Conservation (phyloP, 371 early-diverging fungal species). For the Mortierella sp. region DNA sequence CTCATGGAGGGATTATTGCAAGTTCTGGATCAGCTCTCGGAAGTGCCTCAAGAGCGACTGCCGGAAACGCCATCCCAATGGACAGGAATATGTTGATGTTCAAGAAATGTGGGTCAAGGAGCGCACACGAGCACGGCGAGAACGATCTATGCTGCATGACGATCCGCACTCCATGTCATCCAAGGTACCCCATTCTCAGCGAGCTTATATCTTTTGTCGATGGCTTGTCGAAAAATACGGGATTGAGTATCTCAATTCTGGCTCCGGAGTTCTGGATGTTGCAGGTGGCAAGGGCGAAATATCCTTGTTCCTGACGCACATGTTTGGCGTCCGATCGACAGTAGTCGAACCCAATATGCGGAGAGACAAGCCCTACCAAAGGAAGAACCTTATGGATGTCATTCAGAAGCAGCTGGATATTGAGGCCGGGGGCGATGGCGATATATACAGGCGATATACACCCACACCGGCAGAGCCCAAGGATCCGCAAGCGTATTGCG, state of each 20-base stretch:
- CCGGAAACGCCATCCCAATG: conserved; percentile 28
- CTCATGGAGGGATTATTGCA: conserved; percentile 44
- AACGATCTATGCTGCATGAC: conserved; percentile 32
- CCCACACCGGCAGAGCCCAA: background rate
- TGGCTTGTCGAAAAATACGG: conserved; percentile 62
- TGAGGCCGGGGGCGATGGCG: conserved; percentile 47
- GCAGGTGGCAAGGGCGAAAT: conserved; percentile 72
- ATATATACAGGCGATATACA: conserved; percentile 26
- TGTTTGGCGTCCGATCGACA: conserved; percentile 57
- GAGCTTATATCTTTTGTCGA: conserved; percentile 64
- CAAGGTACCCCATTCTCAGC: conserved; percentile 62
- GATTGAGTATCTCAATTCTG: conserved; percentile 35
- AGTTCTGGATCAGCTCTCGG: conserved; percentile 52
- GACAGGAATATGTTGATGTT: conserved; percentile 14
- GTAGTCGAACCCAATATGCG: conserved; percentile 64
- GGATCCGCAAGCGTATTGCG: too few relatives aligned
- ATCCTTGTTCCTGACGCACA: conserved; percentile 62
- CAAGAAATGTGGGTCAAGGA: conserved; percentile 59
- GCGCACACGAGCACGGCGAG: conserved; percentile 22
- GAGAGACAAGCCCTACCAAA: conserved; percentile 59
- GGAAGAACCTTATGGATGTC: conserved; percentile 56
- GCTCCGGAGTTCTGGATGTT: conserved; percentile 60
- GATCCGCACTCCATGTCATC: conserved; percentile 50
- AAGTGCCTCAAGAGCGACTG: conserved; percentile 33
- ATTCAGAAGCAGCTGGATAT: conserved; percentile 52